A percentile compares a stretch with the other conserved stretches of the same genome.
phyloP scores from a whole-genome alignment of 169 alveolate species.

The Toxoplasma gondii region DNA sequence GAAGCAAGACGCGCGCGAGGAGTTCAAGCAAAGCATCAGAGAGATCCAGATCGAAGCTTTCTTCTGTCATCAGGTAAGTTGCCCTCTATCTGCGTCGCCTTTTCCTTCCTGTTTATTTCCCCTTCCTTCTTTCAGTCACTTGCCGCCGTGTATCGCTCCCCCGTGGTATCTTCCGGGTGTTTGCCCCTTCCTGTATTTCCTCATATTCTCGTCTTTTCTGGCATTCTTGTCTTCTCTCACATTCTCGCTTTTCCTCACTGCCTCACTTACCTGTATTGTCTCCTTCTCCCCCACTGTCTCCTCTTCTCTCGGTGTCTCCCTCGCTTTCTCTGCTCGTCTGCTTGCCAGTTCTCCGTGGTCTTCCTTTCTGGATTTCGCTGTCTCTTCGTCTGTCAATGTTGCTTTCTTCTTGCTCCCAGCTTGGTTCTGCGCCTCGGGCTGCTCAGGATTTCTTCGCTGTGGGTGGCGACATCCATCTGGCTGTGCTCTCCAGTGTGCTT shows the following conservation, averaged over 20 bases:
- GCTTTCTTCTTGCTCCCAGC: not conserved
- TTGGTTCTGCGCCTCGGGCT: not conserved
- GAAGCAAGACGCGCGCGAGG: slow-evolving; percentile 43
- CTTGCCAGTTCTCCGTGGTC: not conserved
- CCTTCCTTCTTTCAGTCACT: not conserved
- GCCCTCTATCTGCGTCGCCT: not conserved
- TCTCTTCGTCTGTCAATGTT: not conserved
- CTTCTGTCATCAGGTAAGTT: slow-evolving; percentile 29
- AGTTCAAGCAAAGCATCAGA: slow-evolving; percentile 57
- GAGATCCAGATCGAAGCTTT: slow-evolving; percentile 46
- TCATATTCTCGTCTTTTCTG: too few relatives aligned
- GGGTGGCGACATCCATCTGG: too few relatives aligned
- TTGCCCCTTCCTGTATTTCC: too few relatives aligned
- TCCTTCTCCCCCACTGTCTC: not conserved
- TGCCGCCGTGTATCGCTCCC: too few relatives aligned
- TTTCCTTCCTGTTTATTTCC: not conserved
- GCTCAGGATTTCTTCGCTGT: too few relatives aligned
- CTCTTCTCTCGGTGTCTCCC: not conserved
- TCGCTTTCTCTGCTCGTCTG: not conserved
- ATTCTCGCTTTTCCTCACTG: too few relatives aligned
- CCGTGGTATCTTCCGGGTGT: too few relatives aligned
- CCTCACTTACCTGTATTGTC: not conserved
- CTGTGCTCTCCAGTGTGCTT: too few relatives aligned
- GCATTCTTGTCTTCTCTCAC: too few relatives aligned
- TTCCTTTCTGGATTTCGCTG: not conserved